Evolutionary conservation across 1,139 yeast species (phyloP), one percentile per base, ranked within the genome.

Genomic region (Candida buenavistaensis): DNA sequence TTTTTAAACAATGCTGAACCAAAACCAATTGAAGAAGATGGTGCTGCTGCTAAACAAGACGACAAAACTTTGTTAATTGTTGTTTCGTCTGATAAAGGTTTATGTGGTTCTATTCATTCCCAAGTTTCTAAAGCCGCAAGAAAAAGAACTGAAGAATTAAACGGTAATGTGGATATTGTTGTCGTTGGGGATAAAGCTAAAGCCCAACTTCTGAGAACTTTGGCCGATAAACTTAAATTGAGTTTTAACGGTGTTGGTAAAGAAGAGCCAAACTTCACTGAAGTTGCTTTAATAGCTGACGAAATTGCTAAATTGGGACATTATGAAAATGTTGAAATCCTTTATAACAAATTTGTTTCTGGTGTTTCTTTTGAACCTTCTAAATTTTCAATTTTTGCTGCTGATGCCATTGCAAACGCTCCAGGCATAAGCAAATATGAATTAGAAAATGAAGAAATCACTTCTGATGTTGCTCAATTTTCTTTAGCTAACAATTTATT

Each of bases 81-180:
- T 44, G 80, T 88, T 48, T 85, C 97, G 35, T 89, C 97, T 40
- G 98, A 92, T 74, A 92, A 92, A 75, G 98, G 98, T 59, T 80
- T 92, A 58, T 92, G 98, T 79, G 98, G 98, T 54, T 90, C 97
- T 34, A 88, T 92, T 59, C 98, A 92, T 73, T 78, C 98, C 35
- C 96, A 87, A 70, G 70, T 90, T 52, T 84, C 97, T 54, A 89
- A 92, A 72, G 78, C 85, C 46, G 85, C 96, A 46, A 87, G 95
- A 71, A 63, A 52, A 49, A 78, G 81, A 69, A 57, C 82, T 44
- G 64, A 50, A 13, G 78, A 65, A 50, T 76, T 80, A 56, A 58
- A 68, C 50, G 86, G 89, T 46, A 71, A 73, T 40, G 86, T 83
- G 48, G 97, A 90, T 55, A 62, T 92, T 45, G 90, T 89, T 46